Percentiles rank a stretch among this genome's conserved stretches.
Evolutionary conservation across 306 rosid genomes (phyloP).

Genomic region (Vigna hirtella): DNA sequence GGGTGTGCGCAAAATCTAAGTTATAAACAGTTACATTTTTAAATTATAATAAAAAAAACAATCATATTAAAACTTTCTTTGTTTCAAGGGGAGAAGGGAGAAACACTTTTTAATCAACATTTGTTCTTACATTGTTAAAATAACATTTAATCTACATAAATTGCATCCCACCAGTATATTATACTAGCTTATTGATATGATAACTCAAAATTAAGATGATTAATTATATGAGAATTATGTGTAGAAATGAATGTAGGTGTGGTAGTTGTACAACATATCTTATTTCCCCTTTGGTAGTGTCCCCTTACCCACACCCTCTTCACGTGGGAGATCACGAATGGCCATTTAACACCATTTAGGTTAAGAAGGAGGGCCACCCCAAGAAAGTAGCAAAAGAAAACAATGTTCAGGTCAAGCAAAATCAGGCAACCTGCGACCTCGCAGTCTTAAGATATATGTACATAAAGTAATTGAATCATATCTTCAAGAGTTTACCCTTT

Average conservation of each 20-base stretch:
- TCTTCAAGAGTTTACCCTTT: background rate
- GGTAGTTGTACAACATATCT: background rate
- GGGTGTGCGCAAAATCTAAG: too few relatives aligned
- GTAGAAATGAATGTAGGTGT: background rate
- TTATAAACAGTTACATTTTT: too few relatives aligned
- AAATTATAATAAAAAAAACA: too few relatives aligned
- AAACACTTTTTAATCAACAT: too few relatives aligned
- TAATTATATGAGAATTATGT: background rate
- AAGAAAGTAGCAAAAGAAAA: conserved; percentile 3
- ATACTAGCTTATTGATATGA: too few relatives aligned
- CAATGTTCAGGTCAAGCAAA: conserved; percentile 33
- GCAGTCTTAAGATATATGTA: conserved; percentile 17
- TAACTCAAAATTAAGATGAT: too few relatives aligned
- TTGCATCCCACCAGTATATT: too few relatives aligned
- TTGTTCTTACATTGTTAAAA: too few relatives aligned
- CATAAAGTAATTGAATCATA: conserved; percentile 7
- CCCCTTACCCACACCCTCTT: background rate
- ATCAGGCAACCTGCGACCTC: conserved; percentile 32
- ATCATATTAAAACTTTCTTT: too few relatives aligned
- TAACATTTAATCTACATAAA: too few relatives aligned
- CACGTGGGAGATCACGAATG: conserved; percentile 12
- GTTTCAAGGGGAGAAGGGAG: too few relatives aligned
- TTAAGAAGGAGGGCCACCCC: conserved; percentile 36
- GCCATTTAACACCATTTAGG: conserved; percentile 9
- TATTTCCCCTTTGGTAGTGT: background rate